Evolutionary conservation across 192 early-diverging fungal genomes (phyloP).

Genomic region (Mycoemilia scoparia): DNA sequence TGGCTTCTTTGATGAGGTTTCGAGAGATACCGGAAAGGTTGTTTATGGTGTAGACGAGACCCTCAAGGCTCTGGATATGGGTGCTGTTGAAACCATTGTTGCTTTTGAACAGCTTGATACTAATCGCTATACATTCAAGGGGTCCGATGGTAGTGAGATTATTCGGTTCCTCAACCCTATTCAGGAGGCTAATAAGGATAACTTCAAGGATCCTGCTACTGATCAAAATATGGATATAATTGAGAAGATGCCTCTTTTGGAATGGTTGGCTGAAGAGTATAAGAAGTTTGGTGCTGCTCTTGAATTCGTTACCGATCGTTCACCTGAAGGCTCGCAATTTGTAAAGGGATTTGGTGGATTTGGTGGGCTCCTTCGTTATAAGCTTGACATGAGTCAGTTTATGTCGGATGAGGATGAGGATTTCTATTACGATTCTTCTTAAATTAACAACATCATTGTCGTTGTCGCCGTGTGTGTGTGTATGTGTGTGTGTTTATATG

Average conservation of each 20-base stretch:
- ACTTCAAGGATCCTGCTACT: slow-evolving; percentile 47
- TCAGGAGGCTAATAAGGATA: slow-evolving; percentile 61
- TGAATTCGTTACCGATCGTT: slow-evolving; percentile 92
- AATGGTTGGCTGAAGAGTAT: slow-evolving; percentile 98
- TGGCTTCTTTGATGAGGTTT: slow-evolving; percentile 95
- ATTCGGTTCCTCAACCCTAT: slow-evolving; percentile 63
- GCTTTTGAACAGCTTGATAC: slow-evolving; percentile 91
- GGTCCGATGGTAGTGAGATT: slow-evolving; percentile 44
- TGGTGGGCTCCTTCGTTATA: slow-evolving; percentile 89
- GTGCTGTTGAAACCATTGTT: slow-evolving; percentile 97
- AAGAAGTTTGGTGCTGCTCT: slow-evolving; percentile 85
- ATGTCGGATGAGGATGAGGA: slow-evolving; percentile 45
- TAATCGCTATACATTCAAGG: slow-evolving; percentile 58
- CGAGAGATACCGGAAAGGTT: slow-evolving; percentile 87
- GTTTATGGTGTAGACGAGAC: slow-evolving; percentile 94
- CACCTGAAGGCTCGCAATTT: slow-evolving; percentile 93
- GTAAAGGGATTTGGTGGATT: slow-evolving; percentile 98
- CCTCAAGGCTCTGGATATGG: slow-evolving; percentile 84
- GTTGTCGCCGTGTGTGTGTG: no score
- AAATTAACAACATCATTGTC: no score
- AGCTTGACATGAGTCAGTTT: slow-evolving; percentile 62
- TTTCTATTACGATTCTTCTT: slow-evolving; percentile 38
- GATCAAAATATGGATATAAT: slow-evolving; percentile 67
- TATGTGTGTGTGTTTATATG: no score
- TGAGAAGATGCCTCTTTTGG: slow-evolving; percentile 64